Percentiles rank a stretch among this genome's conserved stretches.
Evolutionary conservation across 139 green algal species (phyloP).

Genomic region (Desmodesmus armatus): DNA sequence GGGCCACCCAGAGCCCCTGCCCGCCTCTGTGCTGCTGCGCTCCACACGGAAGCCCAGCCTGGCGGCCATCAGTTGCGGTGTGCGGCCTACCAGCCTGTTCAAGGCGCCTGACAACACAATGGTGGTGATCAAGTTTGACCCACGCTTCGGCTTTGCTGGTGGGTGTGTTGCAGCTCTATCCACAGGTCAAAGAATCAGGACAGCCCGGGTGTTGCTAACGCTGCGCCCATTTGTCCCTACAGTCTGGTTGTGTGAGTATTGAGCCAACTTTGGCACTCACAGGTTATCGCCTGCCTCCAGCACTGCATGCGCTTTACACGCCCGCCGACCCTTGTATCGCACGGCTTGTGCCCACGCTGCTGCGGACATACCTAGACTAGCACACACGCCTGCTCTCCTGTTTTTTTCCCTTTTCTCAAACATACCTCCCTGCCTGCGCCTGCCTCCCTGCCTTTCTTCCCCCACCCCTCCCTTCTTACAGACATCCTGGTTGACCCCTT

Average conservation of each 20-base stretch:
- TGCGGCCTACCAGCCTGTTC: slow-evolving; percentile 11
- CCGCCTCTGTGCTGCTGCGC: slow-evolving; percentile 27
- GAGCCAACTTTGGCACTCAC: too few relatives aligned
- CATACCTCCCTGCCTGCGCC: neutral
- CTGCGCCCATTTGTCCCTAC: too few relatives aligned
- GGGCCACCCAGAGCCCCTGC: neutral
- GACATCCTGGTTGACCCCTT: slow-evolving; percentile 40
- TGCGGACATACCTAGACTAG: too few relatives aligned
- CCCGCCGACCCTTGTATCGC: neutral
- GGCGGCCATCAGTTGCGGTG: neutral
- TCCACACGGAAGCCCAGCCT: slow-evolving; percentile 27
- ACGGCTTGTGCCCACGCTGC: neutral
- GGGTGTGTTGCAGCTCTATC: too few relatives aligned
- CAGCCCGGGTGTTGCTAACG: too few relatives aligned
- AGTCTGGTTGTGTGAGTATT: too few relatives aligned
- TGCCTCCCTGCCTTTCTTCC: neutral
- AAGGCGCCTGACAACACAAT: slow-evolving; percentile 25
- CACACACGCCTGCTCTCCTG: too few relatives aligned
- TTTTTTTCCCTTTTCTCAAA: neutral
- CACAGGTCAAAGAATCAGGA: too few relatives aligned
- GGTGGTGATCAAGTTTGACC: slow-evolving; percentile 41
- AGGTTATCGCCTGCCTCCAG: neutral
- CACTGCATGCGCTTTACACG: neutral
- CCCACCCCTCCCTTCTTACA: neutral
- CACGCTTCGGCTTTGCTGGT: slow-evolving; percentile 38